Conservation (phyloP, 345 rosid species). For the Rhizophora apiculata region DNA sequence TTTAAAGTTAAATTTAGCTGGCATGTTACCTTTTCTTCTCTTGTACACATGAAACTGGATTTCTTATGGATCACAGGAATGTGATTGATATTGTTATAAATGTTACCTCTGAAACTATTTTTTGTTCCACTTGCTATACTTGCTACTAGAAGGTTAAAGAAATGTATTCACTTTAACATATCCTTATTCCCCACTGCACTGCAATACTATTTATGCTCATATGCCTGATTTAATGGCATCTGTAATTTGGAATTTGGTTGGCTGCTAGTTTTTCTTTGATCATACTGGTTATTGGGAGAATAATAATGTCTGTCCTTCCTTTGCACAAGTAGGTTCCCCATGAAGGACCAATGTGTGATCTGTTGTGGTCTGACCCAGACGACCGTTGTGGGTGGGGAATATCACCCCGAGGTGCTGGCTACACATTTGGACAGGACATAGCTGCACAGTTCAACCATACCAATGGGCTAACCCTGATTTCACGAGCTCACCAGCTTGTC, state of each 20-base stretch:
- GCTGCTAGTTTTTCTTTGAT: neutral
- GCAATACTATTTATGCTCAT: neutral
- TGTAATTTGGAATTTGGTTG: neutral
- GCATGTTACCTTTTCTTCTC: neutral
- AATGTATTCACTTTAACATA: neutral
- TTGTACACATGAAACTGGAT: neutral
- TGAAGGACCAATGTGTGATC: slow-evolving; percentile 99
- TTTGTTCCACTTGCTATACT: no score
- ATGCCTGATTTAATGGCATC: neutral
- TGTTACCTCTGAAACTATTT: neutral
- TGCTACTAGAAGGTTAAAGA: neutral
- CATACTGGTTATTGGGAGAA: neutral
- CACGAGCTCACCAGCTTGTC: slow-evolving; percentile 96
- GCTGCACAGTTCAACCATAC: slow-evolving; percentile 81
- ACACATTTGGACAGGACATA: slow-evolving; percentile 93
- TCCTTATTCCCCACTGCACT: neutral
- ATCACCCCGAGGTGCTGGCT: slow-evolving; percentile 97
- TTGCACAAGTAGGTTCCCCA: slow-evolving; percentile 68
- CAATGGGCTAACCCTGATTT: slow-evolving; percentile 79
- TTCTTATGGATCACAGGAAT: neutral
- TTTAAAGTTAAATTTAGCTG: no score
- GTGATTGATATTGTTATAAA: neutral
- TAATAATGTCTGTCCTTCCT: neutral
- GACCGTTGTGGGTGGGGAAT: slow-evolving; percentile 99
- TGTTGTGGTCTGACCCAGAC: slow-evolving; percentile 97